A percentile compares a stretch with the other conserved stretches of the same genome.
These are phyloP conservation scores for Amphirosellinia nigrospora DNA, from an alignment of 495 filamentous ascomycete species.

Conservation along the genomic window DNA sequence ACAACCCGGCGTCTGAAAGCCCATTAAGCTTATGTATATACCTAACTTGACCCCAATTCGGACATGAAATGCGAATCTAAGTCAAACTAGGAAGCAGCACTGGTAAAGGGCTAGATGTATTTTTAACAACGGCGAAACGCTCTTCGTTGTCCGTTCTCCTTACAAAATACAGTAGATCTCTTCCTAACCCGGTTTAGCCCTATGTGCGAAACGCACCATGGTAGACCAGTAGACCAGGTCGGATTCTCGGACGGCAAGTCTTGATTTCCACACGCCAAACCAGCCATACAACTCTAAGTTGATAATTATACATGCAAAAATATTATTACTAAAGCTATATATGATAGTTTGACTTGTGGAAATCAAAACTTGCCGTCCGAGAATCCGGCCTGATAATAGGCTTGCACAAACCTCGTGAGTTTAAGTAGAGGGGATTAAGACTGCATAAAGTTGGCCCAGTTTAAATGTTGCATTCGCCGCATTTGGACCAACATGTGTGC, in stretches of 20 bases:
- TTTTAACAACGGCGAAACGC: conserved; percentile 18
- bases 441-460: conserved; percentile 9
- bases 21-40: background rate
- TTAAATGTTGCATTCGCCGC: background rate
- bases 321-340: too few relatives aligned
- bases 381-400: too few relatives aligned
- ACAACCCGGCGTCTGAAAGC: background rate
- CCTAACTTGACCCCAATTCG: background rate
- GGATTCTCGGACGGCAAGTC: too few relatives aligned
- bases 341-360: too few relatives aligned
- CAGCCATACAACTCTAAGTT: too few relatives aligned
- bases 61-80: background rate
- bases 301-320: too few relatives aligned
- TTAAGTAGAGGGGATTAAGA: conserved; percentile 4
- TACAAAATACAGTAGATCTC: conserved; percentile 6
- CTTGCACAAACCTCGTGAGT: background rate
- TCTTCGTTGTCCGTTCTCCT: background rate
- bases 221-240: too few relatives aligned
- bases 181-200: background rate
- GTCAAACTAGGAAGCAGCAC: background rate
- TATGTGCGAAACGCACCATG: background rate
- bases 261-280: too few relatives aligned
- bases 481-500: background rate
- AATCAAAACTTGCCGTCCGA: too few relatives aligned
- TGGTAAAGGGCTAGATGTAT: conserved; percentile 8